These are phyloP conservation scores for Arabidopsis lyrata DNA, from an alignment of 441 rosid genomes.

Conservation along the genomic window DNA sequence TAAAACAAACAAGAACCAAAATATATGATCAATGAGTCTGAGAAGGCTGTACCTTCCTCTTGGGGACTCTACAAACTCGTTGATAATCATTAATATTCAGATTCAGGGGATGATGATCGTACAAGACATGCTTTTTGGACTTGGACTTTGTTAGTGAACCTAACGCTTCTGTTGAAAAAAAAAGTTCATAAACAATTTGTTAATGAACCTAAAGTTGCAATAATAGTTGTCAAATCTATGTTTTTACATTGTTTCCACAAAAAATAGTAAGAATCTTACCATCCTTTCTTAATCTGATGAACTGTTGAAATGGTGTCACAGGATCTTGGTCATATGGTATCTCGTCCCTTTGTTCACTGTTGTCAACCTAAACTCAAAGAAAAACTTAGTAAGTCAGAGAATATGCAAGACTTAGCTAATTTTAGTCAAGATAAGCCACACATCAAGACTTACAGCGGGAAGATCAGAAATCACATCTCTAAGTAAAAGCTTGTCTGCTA, in stretches of 20 bases:
- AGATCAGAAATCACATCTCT: slow-evolving; percentile 73
- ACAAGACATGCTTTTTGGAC: slow-evolving; percentile 44
- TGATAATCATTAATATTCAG: slow-evolving; percentile 60
- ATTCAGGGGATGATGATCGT: slow-evolving; percentile 66
- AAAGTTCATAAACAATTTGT: neutral
- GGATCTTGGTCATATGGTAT: slow-evolving; percentile 60
- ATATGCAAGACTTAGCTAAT: neutral
- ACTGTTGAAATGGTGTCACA: slow-evolving; percentile 62
- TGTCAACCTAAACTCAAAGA: slow-evolving; percentile 54
- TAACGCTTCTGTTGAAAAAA: slow-evolving; percentile 42
- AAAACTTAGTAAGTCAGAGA: neutral
- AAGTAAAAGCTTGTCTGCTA: slow-evolving; percentile 58
- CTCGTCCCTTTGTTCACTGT: slow-evolving; percentile 59
- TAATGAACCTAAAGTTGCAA: neutral
- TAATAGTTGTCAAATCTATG: neutral
- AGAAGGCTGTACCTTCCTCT: slow-evolving; percentile 58
- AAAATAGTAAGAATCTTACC: slow-evolving; percentile 50
- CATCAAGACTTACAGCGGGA: slow-evolving; percentile 55
- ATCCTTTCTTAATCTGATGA: slow-evolving; percentile 56
- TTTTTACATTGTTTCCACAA: neutral
- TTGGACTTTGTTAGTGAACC: slow-evolving; percentile 36
- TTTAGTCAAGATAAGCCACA: neutral
- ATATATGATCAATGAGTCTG: neutral
- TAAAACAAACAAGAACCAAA: neutral
- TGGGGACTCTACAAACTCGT: slow-evolving; percentile 71